Evolutionary conservation across 805 yeast species (phyloP).

Genomic region (Cyberlindnera saturnus): DNA sequence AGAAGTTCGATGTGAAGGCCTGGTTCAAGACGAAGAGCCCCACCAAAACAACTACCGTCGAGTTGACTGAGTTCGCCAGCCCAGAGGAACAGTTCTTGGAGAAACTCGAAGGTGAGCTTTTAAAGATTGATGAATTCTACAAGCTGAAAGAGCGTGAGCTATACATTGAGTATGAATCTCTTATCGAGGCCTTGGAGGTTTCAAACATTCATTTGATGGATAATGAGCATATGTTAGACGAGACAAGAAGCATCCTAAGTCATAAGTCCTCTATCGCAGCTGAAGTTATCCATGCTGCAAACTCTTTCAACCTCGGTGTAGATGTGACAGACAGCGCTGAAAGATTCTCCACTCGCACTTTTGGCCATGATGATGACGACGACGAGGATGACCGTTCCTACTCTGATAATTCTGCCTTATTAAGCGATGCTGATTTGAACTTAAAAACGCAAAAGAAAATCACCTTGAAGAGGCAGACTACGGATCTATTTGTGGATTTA

Average conservation of each 20-base stretch:
- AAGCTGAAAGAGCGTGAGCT: slow-evolving; percentile 39
- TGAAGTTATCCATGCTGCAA: slow-evolving; percentile 15
- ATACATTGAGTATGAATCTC: slow-evolving; percentile 37
- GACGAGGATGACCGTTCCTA: slow-evolving; percentile 35
- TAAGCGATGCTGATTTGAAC: slow-evolving; percentile 44
- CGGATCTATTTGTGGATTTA: slow-evolving; percentile 60
- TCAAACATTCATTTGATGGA: slow-evolving; percentile 24
- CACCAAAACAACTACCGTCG: slow-evolving; percentile 13
- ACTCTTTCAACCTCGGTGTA: slow-evolving; percentile 17
- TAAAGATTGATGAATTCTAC: slow-evolving; percentile 49
- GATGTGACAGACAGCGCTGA: slow-evolving; percentile 25
- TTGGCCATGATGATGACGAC: slow-evolving; percentile 28
- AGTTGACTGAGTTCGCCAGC: slow-evolving; percentile 22
- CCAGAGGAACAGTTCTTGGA: slow-evolving; percentile 40
- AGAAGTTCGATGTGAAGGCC: background rate
- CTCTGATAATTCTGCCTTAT: slow-evolving; percentile 41
- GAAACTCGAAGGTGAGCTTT: slow-evolving; percentile 41
- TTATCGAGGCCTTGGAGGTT: slow-evolving; percentile 42
- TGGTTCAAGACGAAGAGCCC: slow-evolving; percentile 6
- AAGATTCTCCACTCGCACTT: slow-evolving; percentile 16
- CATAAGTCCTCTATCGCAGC: slow-evolving; percentile 18
- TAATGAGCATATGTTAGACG: slow-evolving; percentile 17
- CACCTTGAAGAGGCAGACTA: slow-evolving; percentile 61
- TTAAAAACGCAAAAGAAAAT: slow-evolving; percentile 48
- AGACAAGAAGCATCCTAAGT: slow-evolving; percentile 19